Evolutionary conservation across 2,329 filamentous ascomycete genomes (phyloP).

Genomic region (Capronia americana): DNA sequence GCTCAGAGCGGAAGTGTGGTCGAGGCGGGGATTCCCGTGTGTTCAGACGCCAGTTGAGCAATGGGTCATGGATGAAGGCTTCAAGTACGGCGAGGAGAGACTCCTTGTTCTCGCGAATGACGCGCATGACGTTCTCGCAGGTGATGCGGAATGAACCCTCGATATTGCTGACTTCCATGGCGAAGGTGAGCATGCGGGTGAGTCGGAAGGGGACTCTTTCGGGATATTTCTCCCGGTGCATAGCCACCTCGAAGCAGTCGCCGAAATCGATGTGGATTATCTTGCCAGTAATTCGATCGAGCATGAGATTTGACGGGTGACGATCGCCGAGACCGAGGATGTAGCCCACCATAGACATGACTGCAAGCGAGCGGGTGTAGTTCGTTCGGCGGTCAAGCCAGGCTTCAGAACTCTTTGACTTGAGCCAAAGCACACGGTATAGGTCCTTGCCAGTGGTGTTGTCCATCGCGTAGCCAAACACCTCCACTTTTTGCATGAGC

Average conservation of each 20-base stretch:
- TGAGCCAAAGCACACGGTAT: slow-evolving; percentile 97
- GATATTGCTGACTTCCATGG: slow-evolving; percentile 99
- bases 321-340: slow-evolving; percentile 95
- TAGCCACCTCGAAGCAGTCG: slow-evolving; percentile 98
- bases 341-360: slow-evolving; percentile 99
- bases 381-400: slow-evolving; percentile 99
- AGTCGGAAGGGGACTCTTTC: slow-evolving; percentile 97
- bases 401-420: slow-evolving; percentile 96
- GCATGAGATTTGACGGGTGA: slow-evolving; percentile 96
- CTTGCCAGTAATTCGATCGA: slow-evolving; percentile 93
- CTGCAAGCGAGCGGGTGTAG: slow-evolving; percentile 93
- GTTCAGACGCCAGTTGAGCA: slow-evolving; percentile 91
- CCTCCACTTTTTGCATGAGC: slow-evolving; percentile 99
- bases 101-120: slow-evolving; percentile 95
- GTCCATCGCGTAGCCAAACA: slow-evolving; percentile 98
- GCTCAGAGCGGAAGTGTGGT: slow-evolving; percentile 66
- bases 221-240: slow-evolving; percentile 99
- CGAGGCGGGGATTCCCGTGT: slow-evolving; percentile 66
- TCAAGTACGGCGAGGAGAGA: slow-evolving; percentile 97
- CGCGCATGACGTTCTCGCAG: slow-evolving; percentile 97
- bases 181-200: slow-evolving; percentile 98
- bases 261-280: slow-evolving; percentile 99
- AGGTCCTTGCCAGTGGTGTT: slow-evolving; percentile 99
- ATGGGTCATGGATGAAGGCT: slow-evolving; percentile 99
- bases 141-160: slow-evolving; percentile 98